These are phyloP conservation scores for Tylopilus balloui DNA, from an alignment of 768 basidiomycete species.

Conservation along the genomic window DNA sequence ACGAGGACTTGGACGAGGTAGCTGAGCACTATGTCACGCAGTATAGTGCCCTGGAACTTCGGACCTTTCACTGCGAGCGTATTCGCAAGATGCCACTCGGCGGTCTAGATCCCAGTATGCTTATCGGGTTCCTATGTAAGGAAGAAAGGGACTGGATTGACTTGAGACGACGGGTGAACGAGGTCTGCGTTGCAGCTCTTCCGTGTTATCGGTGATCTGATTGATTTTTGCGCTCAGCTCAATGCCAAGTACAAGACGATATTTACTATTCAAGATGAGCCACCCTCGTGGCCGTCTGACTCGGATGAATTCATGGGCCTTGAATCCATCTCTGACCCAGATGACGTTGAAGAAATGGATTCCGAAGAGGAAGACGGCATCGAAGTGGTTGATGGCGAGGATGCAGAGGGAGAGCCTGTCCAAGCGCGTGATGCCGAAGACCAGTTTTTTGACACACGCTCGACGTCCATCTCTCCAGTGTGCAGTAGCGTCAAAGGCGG, in stretches of 20 bases:
- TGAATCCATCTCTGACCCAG: conserved; percentile 77
- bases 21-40: conserved; percentile 67
- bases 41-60: conserved; percentile 68
- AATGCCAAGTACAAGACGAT: conserved; percentile 60
- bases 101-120: conserved; percentile 94
- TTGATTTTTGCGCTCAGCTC: conserved; percentile 10
- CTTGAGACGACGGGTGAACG: conserved; percentile 62
- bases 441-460: conserved; percentile 54
- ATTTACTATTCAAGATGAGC: conserved; percentile 85
- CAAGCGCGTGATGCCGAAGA: conserved; percentile 34
- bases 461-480: conserved; percentile 42
- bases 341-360: conserved; percentile 65
- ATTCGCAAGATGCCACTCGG: conserved; percentile 92
- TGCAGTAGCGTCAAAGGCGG: conserved; percentile 32
- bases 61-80: conserved; percentile 95
- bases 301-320: conserved; percentile 71
- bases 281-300: conserved; percentile 75
- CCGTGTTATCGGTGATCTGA: conserved; percentile 2
- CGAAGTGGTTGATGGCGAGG: conserved; percentile 26
- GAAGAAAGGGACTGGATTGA: conserved; percentile 86
- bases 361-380: conserved; percentile 45
- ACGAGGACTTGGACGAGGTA: conserved; percentile 38
- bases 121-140: conserved; percentile 85
- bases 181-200: conserved; percentile 46
- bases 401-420: conserved; percentile 28